These are phyloP conservation scores for Leccinum disarticulatum DNA, from an alignment of 768 basidiomycete genomes.

Conservation along the genomic window DNA sequence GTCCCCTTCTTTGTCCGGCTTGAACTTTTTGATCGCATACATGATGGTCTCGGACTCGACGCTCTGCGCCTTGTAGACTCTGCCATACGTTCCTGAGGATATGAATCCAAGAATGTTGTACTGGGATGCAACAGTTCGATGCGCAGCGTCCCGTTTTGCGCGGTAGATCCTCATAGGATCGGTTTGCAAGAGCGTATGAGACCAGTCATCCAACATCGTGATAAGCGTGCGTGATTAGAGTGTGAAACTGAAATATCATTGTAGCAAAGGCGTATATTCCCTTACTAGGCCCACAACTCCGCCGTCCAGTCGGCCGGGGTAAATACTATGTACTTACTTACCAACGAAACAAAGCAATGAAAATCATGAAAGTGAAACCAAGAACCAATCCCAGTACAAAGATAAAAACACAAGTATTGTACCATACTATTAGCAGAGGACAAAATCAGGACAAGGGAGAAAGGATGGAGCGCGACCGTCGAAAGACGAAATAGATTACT, in stretches of 20 bases:
- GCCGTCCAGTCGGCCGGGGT: no score
- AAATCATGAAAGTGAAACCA: not conserved
- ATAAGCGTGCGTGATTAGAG: not conserved
- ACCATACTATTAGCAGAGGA: not conserved
- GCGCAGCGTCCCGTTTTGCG: conserved; percentile 68
- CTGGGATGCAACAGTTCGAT: conserved; percentile 70
- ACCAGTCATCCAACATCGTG: conserved; percentile 39
- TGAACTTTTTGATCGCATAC: conserved; percentile 99
- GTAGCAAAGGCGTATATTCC: not conserved
- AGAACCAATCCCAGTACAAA: not conserved
- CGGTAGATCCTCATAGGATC: conserved; percentile 91
- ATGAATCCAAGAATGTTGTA: conserved; percentile 96
- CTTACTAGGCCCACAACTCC: no score
- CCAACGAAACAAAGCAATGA: not conserved
- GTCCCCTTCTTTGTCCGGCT: conserved; percentile 99
- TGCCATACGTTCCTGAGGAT: conserved; percentile 95
- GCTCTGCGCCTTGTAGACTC: conserved; percentile 96
- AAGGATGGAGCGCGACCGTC: not conserved
- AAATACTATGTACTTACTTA: not conserved
- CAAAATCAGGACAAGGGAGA: not conserved
- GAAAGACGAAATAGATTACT: not conserved
- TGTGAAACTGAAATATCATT: not conserved
- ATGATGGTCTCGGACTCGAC: conserved; percentile 66
- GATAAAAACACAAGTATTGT: not conserved
- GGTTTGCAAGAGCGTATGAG: conserved; percentile 34